Conservation (phyloP, 495 filamentous ascomycete genomes). For the Parathielavia hyrcaniae region DNA sequence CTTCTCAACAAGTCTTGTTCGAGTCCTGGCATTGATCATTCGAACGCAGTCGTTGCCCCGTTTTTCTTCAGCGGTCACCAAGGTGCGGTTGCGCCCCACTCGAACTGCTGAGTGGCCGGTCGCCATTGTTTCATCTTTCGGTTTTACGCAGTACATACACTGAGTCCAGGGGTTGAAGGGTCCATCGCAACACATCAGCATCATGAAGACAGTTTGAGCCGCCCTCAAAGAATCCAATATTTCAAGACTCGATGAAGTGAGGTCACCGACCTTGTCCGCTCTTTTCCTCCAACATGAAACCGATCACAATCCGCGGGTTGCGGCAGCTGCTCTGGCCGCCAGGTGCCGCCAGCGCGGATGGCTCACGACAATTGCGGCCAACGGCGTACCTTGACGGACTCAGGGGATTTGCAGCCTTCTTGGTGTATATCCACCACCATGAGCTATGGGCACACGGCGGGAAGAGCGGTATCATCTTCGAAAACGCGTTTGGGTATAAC, state of each 20-base stretch:
- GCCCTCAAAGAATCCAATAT: not conserved
- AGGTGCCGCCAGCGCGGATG: conserved; percentile 8
- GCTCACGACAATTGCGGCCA: conserved; percentile 23
- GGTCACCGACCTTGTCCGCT: not conserved
- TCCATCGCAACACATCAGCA: not conserved
- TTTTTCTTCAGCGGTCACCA: not conserved
- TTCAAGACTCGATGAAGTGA: conserved; percentile 6
- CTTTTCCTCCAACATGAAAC: conserved; percentile 16
- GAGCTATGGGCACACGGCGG: conserved; percentile 36
- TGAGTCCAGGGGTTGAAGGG: not conserved
- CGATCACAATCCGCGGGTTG: conserved; percentile 21
- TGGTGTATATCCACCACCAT: conserved; percentile 46
- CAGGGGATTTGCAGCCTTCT: conserved; percentile 41
- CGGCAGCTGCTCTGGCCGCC: conserved; percentile 24
- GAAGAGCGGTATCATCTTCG: conserved; percentile 27
- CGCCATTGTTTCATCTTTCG: not conserved
- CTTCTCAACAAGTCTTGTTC: not conserved
- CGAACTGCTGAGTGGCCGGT: not conserved
- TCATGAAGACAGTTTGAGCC: not conserved
- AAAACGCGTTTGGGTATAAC: conserved; percentile 34
- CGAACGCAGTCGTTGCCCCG: not conserved
- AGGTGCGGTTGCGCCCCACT: not conserved
- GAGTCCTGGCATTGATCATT: no score
- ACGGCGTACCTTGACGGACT: conserved; percentile 47
- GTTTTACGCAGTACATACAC: not conserved